Evolutionary conservation across 805 yeast genomes (phyloP).

Genomic region (Teunomyces panamensis): DNA sequence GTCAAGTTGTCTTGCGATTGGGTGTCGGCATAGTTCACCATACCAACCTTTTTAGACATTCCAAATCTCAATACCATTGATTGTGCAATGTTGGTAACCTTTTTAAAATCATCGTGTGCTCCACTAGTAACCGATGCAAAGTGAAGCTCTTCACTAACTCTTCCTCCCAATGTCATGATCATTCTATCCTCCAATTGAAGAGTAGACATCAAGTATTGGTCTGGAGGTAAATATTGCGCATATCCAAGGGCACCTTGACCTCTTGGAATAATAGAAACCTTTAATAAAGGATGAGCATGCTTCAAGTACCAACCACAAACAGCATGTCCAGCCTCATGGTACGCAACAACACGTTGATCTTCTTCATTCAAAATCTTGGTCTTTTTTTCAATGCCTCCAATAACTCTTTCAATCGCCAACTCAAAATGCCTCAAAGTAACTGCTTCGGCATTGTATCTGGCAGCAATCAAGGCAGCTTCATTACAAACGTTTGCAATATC

Average conservation of each 20-base stretch:
- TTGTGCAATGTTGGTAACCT: conserved; percentile 90
- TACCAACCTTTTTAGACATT: conserved; percentile 87
- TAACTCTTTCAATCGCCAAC: conserved; percentile 94
- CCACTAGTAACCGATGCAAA: conserved; percentile 93
- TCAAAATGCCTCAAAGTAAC: conserved; percentile 85
- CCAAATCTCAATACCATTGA: conserved; percentile 92
- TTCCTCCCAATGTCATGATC: conserved; percentile 97
- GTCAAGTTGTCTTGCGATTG: conserved; percentile 64
- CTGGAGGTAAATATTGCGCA: conserved; percentile 96
- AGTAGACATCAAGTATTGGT: conserved; percentile 72
- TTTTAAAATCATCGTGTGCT: conserved; percentile 94
- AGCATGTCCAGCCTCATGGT: conserved; percentile 99
- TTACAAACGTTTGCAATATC: conserved; percentile 96
- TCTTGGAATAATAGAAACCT: conserved; percentile 95
- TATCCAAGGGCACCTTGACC: conserved; percentile 97
- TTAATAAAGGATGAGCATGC: conserved; percentile 88
- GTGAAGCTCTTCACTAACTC: conserved; percentile 93
- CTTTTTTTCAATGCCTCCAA: conserved; percentile 93
- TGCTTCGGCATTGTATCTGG: conserved; percentile 68
- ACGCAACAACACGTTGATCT: conserved; percentile 89
- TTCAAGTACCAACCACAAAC: conserved; percentile 95
- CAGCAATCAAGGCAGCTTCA: conserved; percentile 97
- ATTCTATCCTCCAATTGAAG: conserved; percentile 83
- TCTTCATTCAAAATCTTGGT: conserved; percentile 77
- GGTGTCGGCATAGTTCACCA: conserved; percentile 69